Evolutionary conservation across 129 eudicot genomes (phyloP), one percentile per base, ranked within the genome.

Genomic region (Silybum marianum): DNA sequence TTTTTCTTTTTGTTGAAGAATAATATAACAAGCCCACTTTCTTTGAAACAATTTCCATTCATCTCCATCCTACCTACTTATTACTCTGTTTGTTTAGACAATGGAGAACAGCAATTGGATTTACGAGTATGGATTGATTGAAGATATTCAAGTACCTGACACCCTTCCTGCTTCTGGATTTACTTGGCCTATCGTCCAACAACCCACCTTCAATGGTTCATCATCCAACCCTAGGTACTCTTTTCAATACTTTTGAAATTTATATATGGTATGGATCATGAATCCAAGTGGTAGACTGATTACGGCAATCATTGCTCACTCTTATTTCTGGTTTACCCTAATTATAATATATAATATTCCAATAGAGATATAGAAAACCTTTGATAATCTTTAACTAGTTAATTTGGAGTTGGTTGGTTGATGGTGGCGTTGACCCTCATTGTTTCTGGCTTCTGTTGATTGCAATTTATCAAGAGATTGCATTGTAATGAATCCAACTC

Each of bases 31-130:
- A 63, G 22, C 25, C 77, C 68, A 67, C 22, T 62, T 38, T 38
- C 14, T 7, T 0, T 34, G n/a, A n/a, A n/a, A n/a, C n/a, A n/a
- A n/a, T n/a, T n/a, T n/a, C n/a, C n/a, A n/a, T n/a, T 48, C 62
- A 48, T 13, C 13, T 42, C 16, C 21, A 58, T 2, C 7, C 23
- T 18, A 26, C 51, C 51, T 38, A 23, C 11, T 71, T 11, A 12
- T 30, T 48, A 16, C 60, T 32, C 54, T 38, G 14, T 36, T 60
- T 44, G 9, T 70, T 23, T 24, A 69, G 71, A 80, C 82, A 60
- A 94, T 90, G 69, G 96, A 94, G 38, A 89, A 85, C 88, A 83
- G 90, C 32, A 90, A 90, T 73, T 94, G 94, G 97, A 73, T 94
- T 23, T 91, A 72, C 40, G 93, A 91, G 60, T 92, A 88, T 30